Conservation (phyloP, 805 yeast species). For the Scheffersomyces amazonensis region DNA sequence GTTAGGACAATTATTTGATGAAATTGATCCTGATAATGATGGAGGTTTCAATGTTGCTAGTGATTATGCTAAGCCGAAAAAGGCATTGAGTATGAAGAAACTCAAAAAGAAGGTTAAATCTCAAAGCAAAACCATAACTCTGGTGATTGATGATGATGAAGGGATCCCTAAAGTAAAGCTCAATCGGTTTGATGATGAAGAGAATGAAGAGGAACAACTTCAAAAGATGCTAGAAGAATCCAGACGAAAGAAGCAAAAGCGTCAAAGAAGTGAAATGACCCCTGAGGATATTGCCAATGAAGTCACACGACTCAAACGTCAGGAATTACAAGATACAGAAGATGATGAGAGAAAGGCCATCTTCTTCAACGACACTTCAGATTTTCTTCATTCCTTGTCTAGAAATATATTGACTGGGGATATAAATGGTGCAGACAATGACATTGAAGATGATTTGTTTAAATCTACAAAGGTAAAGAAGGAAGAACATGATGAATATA, state of each 20-base stretch:
- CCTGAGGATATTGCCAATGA: constrained; percentile 38
- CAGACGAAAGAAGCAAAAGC: constrained; percentile 22
- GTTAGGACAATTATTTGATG: neutral
- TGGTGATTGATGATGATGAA: constrained; percentile 15
- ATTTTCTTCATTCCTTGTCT: neutral
- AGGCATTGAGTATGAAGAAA: constrained; percentile 39
- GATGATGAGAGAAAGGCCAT: constrained; percentile 12
- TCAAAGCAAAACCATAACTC: constrained; percentile 18
- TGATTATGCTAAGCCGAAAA: constrained; percentile 11
- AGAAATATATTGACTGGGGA: neutral
- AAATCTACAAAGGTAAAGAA: neutral
- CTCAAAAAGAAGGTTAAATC: constrained; percentile 38
- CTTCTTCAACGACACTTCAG: constrained; percentile 35
- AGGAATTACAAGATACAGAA: constrained; percentile 13
- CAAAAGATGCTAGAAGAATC: constrained; percentile 15
- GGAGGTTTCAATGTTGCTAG: constrained; percentile 1
- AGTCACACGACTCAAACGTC: constrained; percentile 21
- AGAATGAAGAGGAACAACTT: constrained; percentile 26
- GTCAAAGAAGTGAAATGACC: constrained; percentile 20
- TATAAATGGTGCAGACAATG: neutral
- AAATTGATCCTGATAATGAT: neutral
- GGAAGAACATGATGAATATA: neutral
- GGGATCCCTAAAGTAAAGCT: constrained; percentile 32
- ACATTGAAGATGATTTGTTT: neutral
- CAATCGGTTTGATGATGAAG: constrained; percentile 15